Evolutionary conservation across 768 basidiomycete genomes (phyloP).

Genomic region (Pleurotus eryngii): DNA sequence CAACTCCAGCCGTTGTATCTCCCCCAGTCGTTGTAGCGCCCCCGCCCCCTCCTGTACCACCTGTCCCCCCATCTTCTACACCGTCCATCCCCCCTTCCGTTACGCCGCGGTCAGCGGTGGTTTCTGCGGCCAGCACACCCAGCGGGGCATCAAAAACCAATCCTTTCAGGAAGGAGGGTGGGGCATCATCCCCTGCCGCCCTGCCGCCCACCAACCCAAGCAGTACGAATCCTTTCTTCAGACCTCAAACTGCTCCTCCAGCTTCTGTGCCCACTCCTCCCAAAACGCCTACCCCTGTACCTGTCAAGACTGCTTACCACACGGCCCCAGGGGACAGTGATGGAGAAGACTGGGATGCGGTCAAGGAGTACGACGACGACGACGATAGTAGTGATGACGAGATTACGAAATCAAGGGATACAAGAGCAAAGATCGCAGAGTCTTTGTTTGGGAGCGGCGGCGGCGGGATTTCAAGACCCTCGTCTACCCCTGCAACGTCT

Average conservation of each 20-base stretch:
- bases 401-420: constrained; percentile 57
- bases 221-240: constrained; percentile 68
- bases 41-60: constrained; percentile 28
- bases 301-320: constrained; percentile 55
- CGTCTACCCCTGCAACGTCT: constrained; percentile 31
- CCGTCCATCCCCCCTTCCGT: constrained; percentile 26
- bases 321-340: constrained; percentile 49
- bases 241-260: constrained; percentile 28
- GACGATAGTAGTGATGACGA: constrained; percentile 82
- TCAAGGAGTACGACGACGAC: constrained; percentile 66
- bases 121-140: constrained; percentile 19
- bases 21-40: constrained; percentile 28
- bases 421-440: constrained; percentile 70
- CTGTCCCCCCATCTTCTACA: constrained; percentile 31
- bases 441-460: constrained; percentile 59
- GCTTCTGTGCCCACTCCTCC: constrained; percentile 34
- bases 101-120: constrained; percentile 19
- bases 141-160: constrained; percentile 63
- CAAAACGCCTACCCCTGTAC: constrained; percentile 52
- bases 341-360: constrained; percentile 86
- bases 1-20: constrained; percentile 23
- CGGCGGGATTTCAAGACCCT: constrained; percentile 27
- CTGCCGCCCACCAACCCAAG: constrained; percentile 34
- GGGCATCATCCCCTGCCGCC: constrained; percentile 28
- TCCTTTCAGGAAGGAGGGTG: constrained; percentile 63